Base-by-base conservation (phyloP, 768 basidiomycete species). In the Suillus decipiens region DNA sequence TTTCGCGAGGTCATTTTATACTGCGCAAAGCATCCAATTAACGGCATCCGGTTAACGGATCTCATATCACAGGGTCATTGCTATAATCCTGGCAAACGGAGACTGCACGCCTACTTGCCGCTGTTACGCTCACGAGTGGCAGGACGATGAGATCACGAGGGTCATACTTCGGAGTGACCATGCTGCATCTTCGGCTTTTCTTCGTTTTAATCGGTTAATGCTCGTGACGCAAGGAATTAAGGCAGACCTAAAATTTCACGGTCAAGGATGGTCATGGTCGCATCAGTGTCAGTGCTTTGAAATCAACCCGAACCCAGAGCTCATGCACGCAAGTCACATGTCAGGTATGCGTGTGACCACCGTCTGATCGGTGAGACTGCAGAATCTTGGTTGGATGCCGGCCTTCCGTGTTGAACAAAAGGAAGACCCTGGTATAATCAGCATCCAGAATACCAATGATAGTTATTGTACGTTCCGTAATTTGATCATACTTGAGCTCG, bases 1-100 rank as follows among this genome's bases (percentile, higher is more conserved):
- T 41, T 22, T 15, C 28, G 50, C 7, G 19, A 42, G 33, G 53
- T 28, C 63, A 37, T 64, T 36, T 64, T 62, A 62, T 64, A 64
- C 28, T 33, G 33, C 9, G 9, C 34, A 9, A 28, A 28, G 28
- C 28, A 28, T 28, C 28, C 28, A 28, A 28, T 28, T 28, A 28
- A 28, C 28, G 28, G 28, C 28, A 28, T 33, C 59, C 53, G 31
- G 24, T 37, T 14, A 33, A 50, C 39, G n/a, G 36, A 28, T 9
- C 50, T 45, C 15, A 12, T 17, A 63, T 45, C 61, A 65, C 50
- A 63, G 36, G 63, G 47, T 55, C 48, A 19, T 19, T 41, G 37
- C 17, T 9, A 41, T 41, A 19, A 41, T 24, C 9, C 24, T 24
- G 17, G 37, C 24, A 28, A 41, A 5, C 56, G 56, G 37, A 39